Evolutionary conservation across 1,139 yeast species (phyloP), one percentile per base, ranked within the genome.

Genomic region (Entelexis sorbosivorans): DNA sequence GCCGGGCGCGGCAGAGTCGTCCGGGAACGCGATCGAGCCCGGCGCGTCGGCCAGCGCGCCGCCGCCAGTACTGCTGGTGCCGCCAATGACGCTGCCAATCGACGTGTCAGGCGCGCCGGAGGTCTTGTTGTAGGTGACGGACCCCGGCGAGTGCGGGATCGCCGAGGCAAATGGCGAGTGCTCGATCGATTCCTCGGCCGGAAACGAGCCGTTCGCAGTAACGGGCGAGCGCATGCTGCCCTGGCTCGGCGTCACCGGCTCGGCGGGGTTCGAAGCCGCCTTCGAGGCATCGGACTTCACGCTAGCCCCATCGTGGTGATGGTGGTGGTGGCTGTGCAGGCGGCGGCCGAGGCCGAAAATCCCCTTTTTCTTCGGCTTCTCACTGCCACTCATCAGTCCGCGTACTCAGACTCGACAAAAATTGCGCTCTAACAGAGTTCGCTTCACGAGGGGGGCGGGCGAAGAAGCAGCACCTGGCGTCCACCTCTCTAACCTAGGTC

Each of bases 121-220:
- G 26, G 17, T 14, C 17, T 40, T 40, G 24, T 40, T 29, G 44
- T 40, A 29, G 3, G 44, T 40, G n/a, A 40, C 44, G 20, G 44
- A 40, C 8, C 44, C 44, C 26, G 44, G 44, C 24, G 44, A 40
- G 44, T 40, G 44, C 16, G 44, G 44, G 17, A 40, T 40, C 7
- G 44, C 44, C 26, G 44, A 40, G 16, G 44, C 44, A 29, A 40
- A 40, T 11, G 44, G 44, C 22, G 44, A 40, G 44, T 40, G 10
- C 34, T 40, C 44, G 26, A 40, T 29, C 11, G 44, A 28, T n/a
- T 40, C 34, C 29, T 40, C 44, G 17, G 34, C 24, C n/a, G 24
- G n/a, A 22, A 20, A 19, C n/a, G 29, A 19, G 31, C 43, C 40
- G 40, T 36, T 36, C n/a, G 40, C 28, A 4, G 28, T 3, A 29